phyloP scores from a whole-genome alignment of 2,329 filamentous ascomycete genomes.

The Sclerotinia nivalis region DNA sequence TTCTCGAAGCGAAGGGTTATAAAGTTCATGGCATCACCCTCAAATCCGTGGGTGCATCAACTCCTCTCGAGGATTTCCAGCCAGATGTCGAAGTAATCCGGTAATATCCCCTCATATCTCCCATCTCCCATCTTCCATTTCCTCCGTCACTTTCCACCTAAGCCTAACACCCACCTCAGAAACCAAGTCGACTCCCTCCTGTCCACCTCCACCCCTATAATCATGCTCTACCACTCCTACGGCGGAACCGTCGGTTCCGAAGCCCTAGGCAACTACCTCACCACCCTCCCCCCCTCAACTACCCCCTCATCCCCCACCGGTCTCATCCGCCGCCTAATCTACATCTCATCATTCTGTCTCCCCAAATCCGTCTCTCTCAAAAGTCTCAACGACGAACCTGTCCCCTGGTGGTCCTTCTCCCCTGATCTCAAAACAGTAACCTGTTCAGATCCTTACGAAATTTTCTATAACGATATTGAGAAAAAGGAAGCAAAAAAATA shows the following conservation, averaged over 20 bases:
- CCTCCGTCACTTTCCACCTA: neutral
- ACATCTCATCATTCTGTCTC: slow-evolving; percentile 28
- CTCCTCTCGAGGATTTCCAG: slow-evolving; percentile 31
- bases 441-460: slow-evolving; percentile 29
- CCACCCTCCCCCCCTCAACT: neutral
- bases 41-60: slow-evolving; percentile 28
- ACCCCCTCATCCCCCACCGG: neutral
- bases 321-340: slow-evolving; percentile 6
- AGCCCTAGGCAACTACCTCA: slow-evolving; percentile 40
- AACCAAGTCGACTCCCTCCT: slow-evolving; percentile 39
- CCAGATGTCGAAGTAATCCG: slow-evolving; percentile 44
- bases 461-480: slow-evolving; percentile 44
- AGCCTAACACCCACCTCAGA: neutral
- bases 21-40: slow-evolving; percentile 28
- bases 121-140: neutral
- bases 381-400: slow-evolving; percentile 12
- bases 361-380: slow-evolving; percentile 30
- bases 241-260: slow-evolving; percentile 43
- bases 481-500: slow-evolving; percentile 30
- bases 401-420: slow-evolving; percentile 29
- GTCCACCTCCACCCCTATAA: slow-evolving; percentile 43
- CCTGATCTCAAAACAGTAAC: slow-evolving; percentile 24
- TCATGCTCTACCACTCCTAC: slow-evolving; percentile 46
- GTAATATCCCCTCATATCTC: slow-evolving; percentile 18
- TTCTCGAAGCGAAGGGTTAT: slow-evolving; percentile 29